Conservation (phyloP, 2,329 filamentous ascomycete genomes). For the Apiospora kogelbergensis region DNA sequence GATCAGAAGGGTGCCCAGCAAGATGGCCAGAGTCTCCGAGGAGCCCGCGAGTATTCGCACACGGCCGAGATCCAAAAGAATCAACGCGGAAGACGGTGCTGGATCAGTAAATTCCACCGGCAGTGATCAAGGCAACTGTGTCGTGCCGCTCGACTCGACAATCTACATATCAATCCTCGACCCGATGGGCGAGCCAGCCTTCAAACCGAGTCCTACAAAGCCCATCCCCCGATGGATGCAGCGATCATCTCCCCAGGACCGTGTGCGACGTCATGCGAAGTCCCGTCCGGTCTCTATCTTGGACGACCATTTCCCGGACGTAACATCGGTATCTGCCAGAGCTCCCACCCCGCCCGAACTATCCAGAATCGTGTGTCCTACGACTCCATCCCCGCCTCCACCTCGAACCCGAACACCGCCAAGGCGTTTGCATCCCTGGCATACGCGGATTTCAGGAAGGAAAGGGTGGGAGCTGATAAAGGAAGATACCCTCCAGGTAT, state of each 20-base stretch:
- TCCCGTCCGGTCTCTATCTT: conserved; percentile 25
- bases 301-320: conserved; percentile 24
- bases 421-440: neutral
- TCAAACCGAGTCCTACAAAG: conserved; percentile 49
- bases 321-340: neutral
- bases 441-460: neutral
- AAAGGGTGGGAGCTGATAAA: neutral
- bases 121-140: conserved; percentile 19
- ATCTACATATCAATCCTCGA: conserved; percentile 53
- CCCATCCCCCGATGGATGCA: conserved; percentile 51
- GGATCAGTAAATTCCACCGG: conserved; percentile 9
- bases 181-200: conserved; percentile 46
- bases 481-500: conserved; percentile 8
- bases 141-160: conserved; percentile 29
- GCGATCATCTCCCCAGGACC: conserved; percentile 22
- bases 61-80: conserved; percentile 13
- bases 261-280: conserved; percentile 9
- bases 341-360: neutral
- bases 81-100: conserved; percentile 16
- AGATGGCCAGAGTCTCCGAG: neutral
- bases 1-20: conserved; percentile 20
- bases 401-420: neutral
- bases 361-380: conserved; percentile 19
- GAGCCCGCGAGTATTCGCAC: conserved; percentile 8
- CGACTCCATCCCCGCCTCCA: conserved; percentile 10